phyloP scores from a whole-genome alignment of 2,329 filamentous ascomycete species.

The Diplodia intermedia region DNA sequence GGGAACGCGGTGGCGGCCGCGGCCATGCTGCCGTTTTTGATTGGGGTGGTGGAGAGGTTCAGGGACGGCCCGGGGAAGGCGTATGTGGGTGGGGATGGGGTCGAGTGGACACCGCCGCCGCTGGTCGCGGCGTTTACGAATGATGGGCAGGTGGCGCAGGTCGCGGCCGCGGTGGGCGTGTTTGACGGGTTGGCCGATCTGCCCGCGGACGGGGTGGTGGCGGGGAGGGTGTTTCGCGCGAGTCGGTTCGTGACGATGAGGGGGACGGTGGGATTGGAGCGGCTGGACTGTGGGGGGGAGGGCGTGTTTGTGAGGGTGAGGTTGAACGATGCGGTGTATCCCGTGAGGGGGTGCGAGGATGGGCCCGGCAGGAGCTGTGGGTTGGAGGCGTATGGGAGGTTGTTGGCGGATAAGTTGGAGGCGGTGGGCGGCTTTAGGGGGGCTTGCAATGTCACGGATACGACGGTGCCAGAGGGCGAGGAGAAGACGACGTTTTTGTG shows the following conservation, averaged over 20 bases:
- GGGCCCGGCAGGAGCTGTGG: conserved; percentile 26
- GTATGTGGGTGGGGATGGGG: conserved; percentile 54
- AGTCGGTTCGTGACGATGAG: conserved; percentile 67
- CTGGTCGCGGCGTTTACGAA: conserved; percentile 69
- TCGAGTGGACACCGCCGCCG: conserved; percentile 59
- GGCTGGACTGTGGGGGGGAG: conserved; percentile 38
- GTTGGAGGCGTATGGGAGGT: conserved; percentile 54
- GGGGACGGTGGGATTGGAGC: conserved; percentile 70
- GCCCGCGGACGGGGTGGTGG: conserved; percentile 53
- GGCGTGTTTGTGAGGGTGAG: conserved; percentile 46
- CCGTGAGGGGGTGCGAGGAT: conserved; percentile 44
- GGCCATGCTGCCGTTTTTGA: conserved; percentile 68
- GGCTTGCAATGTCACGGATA: conserved; percentile 49
- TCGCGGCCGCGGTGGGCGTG: conserved; percentile 65
- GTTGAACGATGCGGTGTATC: conserved; percentile 70
- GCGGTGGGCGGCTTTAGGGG: conserved; percentile 59
- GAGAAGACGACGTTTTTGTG: conserved; percentile 42
- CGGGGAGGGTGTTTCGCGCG: conserved; percentile 60
- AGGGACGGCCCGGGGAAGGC: conserved; percentile 58
- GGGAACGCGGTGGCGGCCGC: conserved; percentile 61
- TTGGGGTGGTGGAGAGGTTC: conserved; percentile 62
- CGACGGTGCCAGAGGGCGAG: conserved; percentile 34
- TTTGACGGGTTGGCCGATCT: conserved; percentile 63
- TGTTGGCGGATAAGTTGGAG: conserved; percentile 56
- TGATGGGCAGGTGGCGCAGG: conserved; percentile 69